These are phyloP conservation scores for Picochlorum sp. DNA, from an alignment of 139 green algal species.

Conservation along the genomic window DNA sequence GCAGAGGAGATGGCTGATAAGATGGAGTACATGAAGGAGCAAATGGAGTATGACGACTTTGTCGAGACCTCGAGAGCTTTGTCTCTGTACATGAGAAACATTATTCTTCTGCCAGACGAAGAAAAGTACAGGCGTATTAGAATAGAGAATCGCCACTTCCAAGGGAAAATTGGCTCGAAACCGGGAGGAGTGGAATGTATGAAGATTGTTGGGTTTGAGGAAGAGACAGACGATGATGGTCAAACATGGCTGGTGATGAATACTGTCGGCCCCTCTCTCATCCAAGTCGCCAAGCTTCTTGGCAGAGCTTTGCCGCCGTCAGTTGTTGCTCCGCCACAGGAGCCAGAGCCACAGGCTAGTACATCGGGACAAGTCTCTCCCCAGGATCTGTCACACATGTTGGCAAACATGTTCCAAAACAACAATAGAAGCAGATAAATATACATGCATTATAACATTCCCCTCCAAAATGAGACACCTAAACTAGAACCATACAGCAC, in stretches of 20 bases:
- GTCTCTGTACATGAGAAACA: constrained; percentile 24
- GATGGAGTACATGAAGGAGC: constrained; percentile 2
- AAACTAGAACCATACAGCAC: neutral
- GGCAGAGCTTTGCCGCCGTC: neutral
- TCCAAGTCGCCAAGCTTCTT: neutral
- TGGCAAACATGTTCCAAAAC: neutral
- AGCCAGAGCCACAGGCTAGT: neutral
- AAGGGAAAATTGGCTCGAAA: constrained; percentile 15
- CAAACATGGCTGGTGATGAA: constrained; percentile 2
- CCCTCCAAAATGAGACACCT: neutral
- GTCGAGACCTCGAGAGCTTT: constrained; percentile 18
- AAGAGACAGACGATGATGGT: constrained; percentile 9
- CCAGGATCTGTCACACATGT: neutral
- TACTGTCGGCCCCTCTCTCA: neutral
- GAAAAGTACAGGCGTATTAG: constrained; percentile 26
- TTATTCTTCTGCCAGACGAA: constrained; percentile 21
- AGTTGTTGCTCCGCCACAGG: neutral
- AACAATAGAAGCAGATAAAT: neutral
- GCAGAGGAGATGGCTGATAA: constrained; percentile 12
- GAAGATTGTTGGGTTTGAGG: constrained; percentile 23
- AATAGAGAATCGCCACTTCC: constrained; percentile 9
- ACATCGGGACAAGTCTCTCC: neutral
- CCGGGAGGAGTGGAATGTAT: constrained; percentile 25
- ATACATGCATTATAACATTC: neutral
- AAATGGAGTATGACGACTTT: constrained; percentile 20